Base-by-base conservation (phyloP, 495 filamentous ascomycete species). In the Xylaria scruposa region DNA sequence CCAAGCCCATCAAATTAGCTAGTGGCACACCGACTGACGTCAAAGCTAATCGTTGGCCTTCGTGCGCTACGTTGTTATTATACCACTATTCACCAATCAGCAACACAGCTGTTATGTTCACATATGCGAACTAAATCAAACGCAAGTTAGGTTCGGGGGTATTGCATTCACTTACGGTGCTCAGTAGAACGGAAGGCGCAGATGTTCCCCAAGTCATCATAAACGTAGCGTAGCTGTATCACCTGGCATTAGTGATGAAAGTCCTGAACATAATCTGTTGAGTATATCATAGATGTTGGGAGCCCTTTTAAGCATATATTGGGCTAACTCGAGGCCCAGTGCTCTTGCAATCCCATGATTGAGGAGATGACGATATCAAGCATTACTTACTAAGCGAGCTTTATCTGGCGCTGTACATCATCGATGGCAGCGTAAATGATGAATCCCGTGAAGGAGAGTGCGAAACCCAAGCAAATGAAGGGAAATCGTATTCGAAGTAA, bases 1-100 rank as follows among this genome's bases (percentile, higher is more conserved):
- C 91, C 4, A 95, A 78, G 19, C 92, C 92, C 92, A 94, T 94
- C n/a, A 94, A 81, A 60, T 94, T 94, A 3, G 92, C 92, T 9
- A 93, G 78, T 0, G 92, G 92, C 0, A 94, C 92, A 4, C 90
- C 91, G 44, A 94, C 84, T 66, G 90, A 91, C 0, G 92, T 94
- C 26, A 94, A 80, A 0, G 90, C 84, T 10, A 94, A 86, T 31
- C 93, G 90, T 26, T 88, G 87, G 56, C 90, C 89, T 80, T 94
- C 93, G 73, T 94, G 87, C 1, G 92, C 91, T 21, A 92, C 86
- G 70, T 95, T 95, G 82, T 95, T 95, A 77, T 92, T 93, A 77
- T 92, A 93, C 91, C 90, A 91, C 21, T 79, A 46, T 36, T 49
- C 10, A 26, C 6, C 38, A 1, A 69, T 69, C 40, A 69, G 67